These are phyloP conservation scores for Bromus sterilis DNA, from an alignment of 176 grass and related monocot species.

Conservation along the genomic window DNA sequence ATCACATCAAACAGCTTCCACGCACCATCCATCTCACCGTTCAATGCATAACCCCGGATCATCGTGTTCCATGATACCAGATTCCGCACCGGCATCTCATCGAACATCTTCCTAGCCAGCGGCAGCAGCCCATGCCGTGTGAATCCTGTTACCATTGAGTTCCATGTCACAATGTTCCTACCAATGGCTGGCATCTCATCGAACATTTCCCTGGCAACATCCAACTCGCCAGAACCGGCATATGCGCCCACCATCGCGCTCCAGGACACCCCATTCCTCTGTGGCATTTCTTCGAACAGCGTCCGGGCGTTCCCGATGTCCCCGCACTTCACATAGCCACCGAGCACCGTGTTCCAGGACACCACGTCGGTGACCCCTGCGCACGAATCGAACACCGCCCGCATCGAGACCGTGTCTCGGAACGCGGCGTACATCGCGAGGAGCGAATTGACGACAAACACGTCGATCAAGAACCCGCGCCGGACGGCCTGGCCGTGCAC, in stretches of 20 bases:
- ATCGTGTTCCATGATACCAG: constrained; percentile 66
- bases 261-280: constrained; percentile 59
- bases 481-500: constrained; percentile 44
- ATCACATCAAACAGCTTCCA: constrained; percentile 47
- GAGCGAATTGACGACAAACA: constrained; percentile 49
- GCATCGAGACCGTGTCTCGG: constrained; percentile 35
- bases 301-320: constrained; percentile 25
- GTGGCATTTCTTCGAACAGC: constrained; percentile 52
- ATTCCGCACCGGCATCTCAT: constrained; percentile 57
- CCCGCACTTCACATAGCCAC: constrained; percentile 42
- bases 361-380: constrained; percentile 41
- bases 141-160: constrained; percentile 52
- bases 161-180: constrained; percentile 59
- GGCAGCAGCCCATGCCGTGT: constrained; percentile 44
- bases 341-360: constrained; percentile 64
- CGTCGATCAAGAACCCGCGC: constrained; percentile 42
- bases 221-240: constrained; percentile 32
- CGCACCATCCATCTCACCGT: constrained; percentile 32
- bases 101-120: constrained; percentile 62
- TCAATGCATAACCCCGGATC: constrained; percentile 44
- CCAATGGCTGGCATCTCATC: constrained; percentile 45
- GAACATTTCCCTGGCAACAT: constrained; percentile 52
- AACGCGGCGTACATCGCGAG: constrained; percentile 59
- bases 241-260: constrained; percentile 59
- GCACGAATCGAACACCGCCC: constrained; percentile 39